Conservation (phyloP, 108 stramenopile species). For the Conticribra guillardii region DNA sequence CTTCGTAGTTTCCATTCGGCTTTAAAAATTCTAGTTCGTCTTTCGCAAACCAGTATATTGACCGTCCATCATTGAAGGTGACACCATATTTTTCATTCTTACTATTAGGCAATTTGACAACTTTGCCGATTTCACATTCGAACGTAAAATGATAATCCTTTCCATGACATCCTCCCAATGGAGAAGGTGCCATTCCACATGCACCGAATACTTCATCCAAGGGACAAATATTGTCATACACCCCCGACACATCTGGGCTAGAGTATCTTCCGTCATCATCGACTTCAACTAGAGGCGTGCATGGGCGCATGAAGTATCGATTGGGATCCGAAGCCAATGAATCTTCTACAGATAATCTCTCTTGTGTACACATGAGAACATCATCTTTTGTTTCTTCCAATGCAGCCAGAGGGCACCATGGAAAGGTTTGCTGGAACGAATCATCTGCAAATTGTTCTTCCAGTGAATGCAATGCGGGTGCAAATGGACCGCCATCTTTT, state of each 20-base stretch:
- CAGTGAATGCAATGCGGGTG: constrained; percentile 20
- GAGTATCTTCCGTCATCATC: constrained; percentile 31
- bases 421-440: constrained; percentile 29
- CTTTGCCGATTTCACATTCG: constrained; percentile 55
- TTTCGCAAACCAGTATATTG: constrained; percentile 58
- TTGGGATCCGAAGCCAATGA: constrained; percentile 10
- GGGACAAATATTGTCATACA: constrained; percentile 37
- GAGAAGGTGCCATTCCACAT: constrained; percentile 23
- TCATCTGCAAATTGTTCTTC: constrained; percentile 36
- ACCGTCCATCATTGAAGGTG: constrained; percentile 73
- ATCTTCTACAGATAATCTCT: constrained; percentile 32
- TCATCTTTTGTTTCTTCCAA: constrained; percentile 38
- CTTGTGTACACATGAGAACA: constrained; percentile 46
- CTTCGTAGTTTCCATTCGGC: constrained; percentile 61
- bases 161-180: constrained; percentile 22
- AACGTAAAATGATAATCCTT: constrained; percentile 43
- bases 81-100: constrained; percentile 45
- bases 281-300: constrained; percentile 19
- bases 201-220: constrained; percentile 28
- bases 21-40: constrained; percentile 60
- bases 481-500: constrained; percentile 47
- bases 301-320: constrained; percentile 31
- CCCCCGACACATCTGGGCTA: constrained; percentile 38
- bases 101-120: constrained; percentile 29
- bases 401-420: constrained; percentile 53